Evolutionary conservation across 2,329 filamentous ascomycete genomes (phyloP), one percentile per base, ranked within the genome.

Genomic region (Fusarium longipes): DNA sequence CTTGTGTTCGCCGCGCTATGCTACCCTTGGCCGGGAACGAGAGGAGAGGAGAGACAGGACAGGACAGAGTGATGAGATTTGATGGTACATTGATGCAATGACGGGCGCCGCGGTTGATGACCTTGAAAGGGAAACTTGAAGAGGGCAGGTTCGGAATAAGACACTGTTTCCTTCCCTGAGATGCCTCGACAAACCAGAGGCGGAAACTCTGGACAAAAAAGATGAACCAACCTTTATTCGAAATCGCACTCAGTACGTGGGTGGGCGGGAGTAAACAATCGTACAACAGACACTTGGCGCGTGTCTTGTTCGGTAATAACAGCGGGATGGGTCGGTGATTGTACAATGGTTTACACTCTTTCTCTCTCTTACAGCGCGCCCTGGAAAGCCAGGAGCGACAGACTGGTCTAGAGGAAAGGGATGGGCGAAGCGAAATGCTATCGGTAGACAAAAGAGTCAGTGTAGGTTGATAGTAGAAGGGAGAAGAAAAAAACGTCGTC

Each of bases 331-430:
- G 17, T 25, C 7, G 32, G 15, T 42, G 33, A 43, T 61, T 11
- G 43, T 67, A 55, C 66, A 66, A 43, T 60, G 42, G 57, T 71
- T 38, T 57, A 59, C 57, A 48, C 54, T 38, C 60, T 52, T 63
- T 63, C 69, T 70, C 71, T 73, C 70, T 55, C 71, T 49, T 49
- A 63, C 71, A 73, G 70, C 71, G 68, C 71, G 67, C 58, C 71
- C 71, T 73, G 70, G 71, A 49, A 39, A 60, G 56, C 71, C 71
- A 74, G 68, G 65, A 71, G 67, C 70, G 70, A 65, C 71, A 72
- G 44, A 64, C 71, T 71, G 70, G 52, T 59, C 49, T 51, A 58
- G 70, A 70, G 63, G 43, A 70, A 48, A 58, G 56, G 49, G 33
- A 33, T 43, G 61, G 64, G 65, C 55, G 51, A 55, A 25, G 50